These are phyloP conservation scores for Chalara sp. DNA, from an alignment of 2,329 filamentous ascomycete species.

Conservation along the genomic window DNA sequence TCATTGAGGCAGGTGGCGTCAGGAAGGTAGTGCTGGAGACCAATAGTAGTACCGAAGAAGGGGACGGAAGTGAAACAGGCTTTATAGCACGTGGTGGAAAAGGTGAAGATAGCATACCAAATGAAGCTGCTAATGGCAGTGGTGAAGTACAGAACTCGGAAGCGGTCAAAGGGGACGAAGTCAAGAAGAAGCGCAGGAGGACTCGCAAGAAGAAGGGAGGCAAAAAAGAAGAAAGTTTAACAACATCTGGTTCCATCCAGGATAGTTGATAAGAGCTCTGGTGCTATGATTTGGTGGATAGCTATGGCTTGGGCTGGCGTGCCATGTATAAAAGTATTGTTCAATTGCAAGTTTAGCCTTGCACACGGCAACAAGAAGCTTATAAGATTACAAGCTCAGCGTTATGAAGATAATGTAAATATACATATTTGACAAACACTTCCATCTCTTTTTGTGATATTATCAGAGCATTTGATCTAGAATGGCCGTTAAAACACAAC, in stretches of 20 bases:
- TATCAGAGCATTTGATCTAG: too few relatives aligned
- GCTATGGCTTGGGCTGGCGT: too few relatives aligned
- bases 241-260: neutral
- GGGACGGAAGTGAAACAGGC: slow-evolving; percentile 5
- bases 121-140: neutral
- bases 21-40: slow-evolving; percentile 71
- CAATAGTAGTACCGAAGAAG: slow-evolving; percentile 36
- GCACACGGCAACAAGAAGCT: too few relatives aligned
- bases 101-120: slow-evolving; percentile 1
- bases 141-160: neutral
- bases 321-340: too few relatives aligned
- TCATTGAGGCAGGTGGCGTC: slow-evolving; percentile 67
- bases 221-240: slow-evolving; percentile 10
- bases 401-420: too few relatives aligned
- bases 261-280: neutral
- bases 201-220: slow-evolving; percentile 21
- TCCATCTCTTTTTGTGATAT: too few relatives aligned
- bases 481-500: too few relatives aligned
- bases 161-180: slow-evolving; percentile 12
- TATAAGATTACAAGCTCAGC: too few relatives aligned
- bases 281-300: too few relatives aligned
- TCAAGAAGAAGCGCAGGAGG: slow-evolving; percentile 22
- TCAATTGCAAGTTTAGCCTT: too few relatives aligned
- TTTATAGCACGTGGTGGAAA: neutral
- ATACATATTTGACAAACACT: too few relatives aligned